Percentiles rank a stretch among this genome's conserved stretches.
Conservation (phyloP, 2,329 filamentous ascomycete genomes). For the Fusarium sp. region DNA sequence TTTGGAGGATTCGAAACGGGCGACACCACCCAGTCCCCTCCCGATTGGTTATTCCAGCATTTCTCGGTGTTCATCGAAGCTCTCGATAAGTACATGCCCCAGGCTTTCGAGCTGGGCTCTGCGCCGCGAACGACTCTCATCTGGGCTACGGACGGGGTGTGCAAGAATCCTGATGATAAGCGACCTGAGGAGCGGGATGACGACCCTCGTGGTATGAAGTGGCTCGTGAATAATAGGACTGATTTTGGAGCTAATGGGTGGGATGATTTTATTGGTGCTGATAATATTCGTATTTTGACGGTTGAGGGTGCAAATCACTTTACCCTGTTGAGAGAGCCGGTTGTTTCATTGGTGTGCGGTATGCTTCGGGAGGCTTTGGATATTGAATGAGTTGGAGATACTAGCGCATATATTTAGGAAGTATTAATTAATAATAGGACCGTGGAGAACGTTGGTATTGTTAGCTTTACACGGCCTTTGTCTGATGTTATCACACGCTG, state of each 20-base stretch:
- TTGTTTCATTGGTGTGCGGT: not conserved
- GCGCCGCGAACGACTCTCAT: not conserved
- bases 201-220: slow-evolving; percentile 5
- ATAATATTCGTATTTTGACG: not conserved
- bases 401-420: no score
- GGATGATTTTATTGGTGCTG: not conserved
- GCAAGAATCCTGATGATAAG: not conserved
- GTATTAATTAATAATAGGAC: no score
- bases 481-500: no score
- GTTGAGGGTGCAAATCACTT: slow-evolving; percentile 7
- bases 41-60: not conserved
- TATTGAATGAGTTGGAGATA: no score
- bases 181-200: not conserved
- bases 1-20: slow-evolving; percentile 6
- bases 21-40: not conserved
- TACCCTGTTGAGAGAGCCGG: slow-evolving; percentile 3
- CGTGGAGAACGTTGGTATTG: no score
- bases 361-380: not conserved
- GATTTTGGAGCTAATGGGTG: not conserved
- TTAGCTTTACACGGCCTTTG: no score
- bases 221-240: slow-evolving; percentile 2
- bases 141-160: slow-evolving; percentile 7
- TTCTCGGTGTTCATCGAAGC: slow-evolving; percentile 8
- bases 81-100: not conserved
- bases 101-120: not conserved